Conservation (phyloP, 176 grass and related monocot genomes). For the Stipa capillata region DNA sequence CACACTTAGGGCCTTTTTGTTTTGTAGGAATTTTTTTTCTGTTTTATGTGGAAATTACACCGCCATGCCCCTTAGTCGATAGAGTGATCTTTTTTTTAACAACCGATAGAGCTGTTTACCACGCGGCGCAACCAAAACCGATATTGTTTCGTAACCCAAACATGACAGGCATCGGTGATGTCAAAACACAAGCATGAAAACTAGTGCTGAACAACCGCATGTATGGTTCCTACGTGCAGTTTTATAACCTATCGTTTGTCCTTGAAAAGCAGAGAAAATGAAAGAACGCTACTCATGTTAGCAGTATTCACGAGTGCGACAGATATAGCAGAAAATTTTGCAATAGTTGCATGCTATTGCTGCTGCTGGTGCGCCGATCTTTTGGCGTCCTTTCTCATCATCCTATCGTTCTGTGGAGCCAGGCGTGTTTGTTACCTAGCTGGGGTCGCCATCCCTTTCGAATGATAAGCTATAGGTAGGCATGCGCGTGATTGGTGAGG, state of each 20-base stretch:
- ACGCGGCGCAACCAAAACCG: no score
- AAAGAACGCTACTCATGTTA: background rate
- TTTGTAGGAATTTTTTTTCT: no score
- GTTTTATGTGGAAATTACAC: no score
- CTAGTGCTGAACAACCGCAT: background rate
- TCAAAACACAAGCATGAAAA: background rate
- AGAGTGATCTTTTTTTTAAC: no score
- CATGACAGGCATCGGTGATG: background rate
- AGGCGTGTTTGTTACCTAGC: no score
- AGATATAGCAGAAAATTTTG: background rate
- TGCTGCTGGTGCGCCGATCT: background rate
- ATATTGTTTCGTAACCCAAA: background rate
- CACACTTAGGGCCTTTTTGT: no score
- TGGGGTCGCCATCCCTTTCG: background rate
- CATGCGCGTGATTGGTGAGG: background rate
- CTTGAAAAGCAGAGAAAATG: background rate
- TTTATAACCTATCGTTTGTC: background rate
- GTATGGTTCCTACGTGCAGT: background rate
- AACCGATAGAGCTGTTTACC: no score
- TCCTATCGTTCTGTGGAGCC: background rate
- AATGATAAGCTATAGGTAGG: background rate
- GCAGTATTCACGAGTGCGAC: background rate
- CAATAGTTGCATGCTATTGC: background rate
- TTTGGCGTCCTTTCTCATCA: background rate
- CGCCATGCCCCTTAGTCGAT: no score